Evolutionary conservation across 805 yeast genomes (phyloP), one percentile per base, ranked within the genome.

Genomic region (Zygotorulaspora chibaensis): DNA sequence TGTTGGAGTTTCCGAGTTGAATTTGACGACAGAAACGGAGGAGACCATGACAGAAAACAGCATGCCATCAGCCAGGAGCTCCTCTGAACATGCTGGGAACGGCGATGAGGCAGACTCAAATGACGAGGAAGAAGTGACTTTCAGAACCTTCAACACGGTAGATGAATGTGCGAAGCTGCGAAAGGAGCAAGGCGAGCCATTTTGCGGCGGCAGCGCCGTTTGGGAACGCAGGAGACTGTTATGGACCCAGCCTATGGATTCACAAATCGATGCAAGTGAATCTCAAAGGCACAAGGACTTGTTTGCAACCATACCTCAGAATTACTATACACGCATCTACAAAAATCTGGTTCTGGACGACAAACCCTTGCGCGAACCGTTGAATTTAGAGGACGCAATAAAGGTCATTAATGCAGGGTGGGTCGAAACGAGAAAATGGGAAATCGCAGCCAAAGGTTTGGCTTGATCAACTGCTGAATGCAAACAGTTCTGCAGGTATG

Each of bases 381-480:
- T 91, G 66, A 87, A 86, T 63, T 74, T 91, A 56, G 72, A 71
- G 47, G 96, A 88, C 61, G 79, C 85, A 35, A 61, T 88, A 42
- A 75, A 76, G 52, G 77, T 90, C 18, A 75, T 90, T 35, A 81
- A 87, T 56, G 78, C 84, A 3, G 96, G 96, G 15, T 90, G 98
- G 98, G 74, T 76, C 12, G 82, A 80, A 48, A 80, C 80, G 17
- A 87, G 83, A 41, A 78, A 80, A 53, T 90, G 93, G 91, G 83
- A 77, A 47, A 67, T 71, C 28, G 76, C 76, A 6, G 66, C 72
- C 1, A 66, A 62, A 17, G 73, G 71, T n/a, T 42, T 58, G 40
- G 50, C 56, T 35, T 54, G 40, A 43, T 34, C 28, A 38, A 28
- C 20, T 13, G 8, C 33, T 5, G 33, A 12, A 12, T 4, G 15